Conservation (phyloP, 192 early-diverging fungal genomes). For the Lunasporangiospora selenospora region DNA sequence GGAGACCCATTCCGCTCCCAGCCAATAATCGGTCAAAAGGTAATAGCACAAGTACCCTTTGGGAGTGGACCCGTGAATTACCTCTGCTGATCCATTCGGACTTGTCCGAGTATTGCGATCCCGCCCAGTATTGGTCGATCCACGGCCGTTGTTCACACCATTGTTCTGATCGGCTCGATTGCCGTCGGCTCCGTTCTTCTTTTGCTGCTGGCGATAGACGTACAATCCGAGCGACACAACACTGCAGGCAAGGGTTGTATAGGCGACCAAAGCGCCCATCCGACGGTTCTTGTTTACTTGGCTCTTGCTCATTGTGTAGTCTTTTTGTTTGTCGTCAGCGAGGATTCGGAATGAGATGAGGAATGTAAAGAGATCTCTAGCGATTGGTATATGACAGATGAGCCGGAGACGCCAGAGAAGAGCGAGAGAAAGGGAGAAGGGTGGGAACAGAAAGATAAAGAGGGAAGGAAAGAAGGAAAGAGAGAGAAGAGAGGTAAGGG, state of each 20-base stretch:
- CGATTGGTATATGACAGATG: too few relatives aligned
- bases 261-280: slow-evolving; percentile 30
- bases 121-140: slow-evolving; percentile 1
- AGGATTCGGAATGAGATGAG: neutral
- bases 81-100: slow-evolving; percentile 33
- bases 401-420: neutral
- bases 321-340: too few relatives aligned
- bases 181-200: slow-evolving; percentile 3
- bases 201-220: slow-evolving; percentile 28
- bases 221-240: slow-evolving; percentile 31
- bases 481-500: too few relatives aligned
- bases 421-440: neutral
- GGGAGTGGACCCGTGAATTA: too few relatives aligned
- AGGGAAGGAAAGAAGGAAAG: neutral
- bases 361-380: too few relatives aligned
- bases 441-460: neutral
- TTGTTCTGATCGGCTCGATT: neutral
- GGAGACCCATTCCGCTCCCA: too few relatives aligned
- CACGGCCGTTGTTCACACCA: neutral
- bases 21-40: too few relatives aligned
- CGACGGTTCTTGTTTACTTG: slow-evolving; percentile 19
- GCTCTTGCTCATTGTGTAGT: slow-evolving; percentile 39
- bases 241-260: slow-evolving; percentile 36
- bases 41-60: too few relatives aligned
- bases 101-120: slow-evolving; percentile 15